phyloP scores from a whole-genome alignment of 495 filamentous ascomycete species.

The Penicillium parvum region DNA sequence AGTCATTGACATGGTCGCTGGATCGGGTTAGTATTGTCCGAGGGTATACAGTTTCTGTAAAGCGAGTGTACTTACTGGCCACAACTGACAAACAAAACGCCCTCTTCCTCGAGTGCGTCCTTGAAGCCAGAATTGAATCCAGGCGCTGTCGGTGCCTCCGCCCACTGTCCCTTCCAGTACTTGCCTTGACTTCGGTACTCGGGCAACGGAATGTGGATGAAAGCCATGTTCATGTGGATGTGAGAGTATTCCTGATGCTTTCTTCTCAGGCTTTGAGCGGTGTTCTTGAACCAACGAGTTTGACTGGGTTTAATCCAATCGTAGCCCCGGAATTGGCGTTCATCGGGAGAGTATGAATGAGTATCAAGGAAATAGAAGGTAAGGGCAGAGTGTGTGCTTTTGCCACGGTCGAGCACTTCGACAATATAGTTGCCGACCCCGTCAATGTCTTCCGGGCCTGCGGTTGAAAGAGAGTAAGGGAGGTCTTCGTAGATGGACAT shows the following conservation, averaged over 20 bases:
- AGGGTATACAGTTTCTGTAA: not conserved
- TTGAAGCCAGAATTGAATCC: constrained; percentile 83
- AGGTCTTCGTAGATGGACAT: constrained; percentile 83
- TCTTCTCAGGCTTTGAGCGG: constrained; percentile 62
- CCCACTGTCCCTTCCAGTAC: constrained; percentile 59
- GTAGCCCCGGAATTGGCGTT: constrained; percentile 78
- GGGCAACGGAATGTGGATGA: constrained; percentile 94
- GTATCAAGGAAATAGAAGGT: constrained; percentile 93
- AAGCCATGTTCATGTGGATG: constrained; percentile 93
- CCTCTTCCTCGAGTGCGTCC: constrained; percentile 79
- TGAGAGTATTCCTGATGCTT: constrained; percentile 77
- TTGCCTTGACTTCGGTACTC: constrained; percentile 63
- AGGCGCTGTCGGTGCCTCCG: constrained; percentile 79
- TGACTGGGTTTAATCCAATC: constrained; percentile 95
- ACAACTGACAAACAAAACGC: constrained; percentile 78
- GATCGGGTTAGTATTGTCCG: not conserved
- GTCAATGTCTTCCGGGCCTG: constrained; percentile 77
- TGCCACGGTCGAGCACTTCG: constrained; percentile 78
- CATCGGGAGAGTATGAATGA: constrained; percentile 87
- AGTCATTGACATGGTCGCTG: constrained; percentile 94
- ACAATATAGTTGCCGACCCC: constrained; percentile 94
- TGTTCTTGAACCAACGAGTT: constrained; percentile 88
- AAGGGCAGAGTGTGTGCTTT: constrained; percentile 77
- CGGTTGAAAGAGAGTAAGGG: constrained; percentile 79
- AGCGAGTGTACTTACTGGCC: constrained; percentile 70